Evolutionary conservation across 176 grass and related monocot species (phyloP).

Genomic region (Melocanna baccifera): DNA sequence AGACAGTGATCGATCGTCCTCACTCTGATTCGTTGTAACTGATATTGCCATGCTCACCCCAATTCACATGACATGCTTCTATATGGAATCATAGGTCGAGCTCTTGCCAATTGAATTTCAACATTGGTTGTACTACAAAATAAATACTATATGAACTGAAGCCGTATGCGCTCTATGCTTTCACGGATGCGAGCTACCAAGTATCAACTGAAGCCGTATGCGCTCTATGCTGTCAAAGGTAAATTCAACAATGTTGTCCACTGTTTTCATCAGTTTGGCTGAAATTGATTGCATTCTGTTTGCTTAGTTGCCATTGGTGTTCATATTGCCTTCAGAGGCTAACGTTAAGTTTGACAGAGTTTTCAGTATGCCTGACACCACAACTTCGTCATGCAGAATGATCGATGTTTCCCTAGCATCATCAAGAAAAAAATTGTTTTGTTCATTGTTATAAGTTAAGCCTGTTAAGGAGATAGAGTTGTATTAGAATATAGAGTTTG

Average conservation of each 20-base stretch:
- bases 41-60: neutral
- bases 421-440: neutral
- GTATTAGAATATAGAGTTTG: too few relatives aligned
- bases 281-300: neutral
- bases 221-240: neutral
- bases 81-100: neutral
- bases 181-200: neutral
- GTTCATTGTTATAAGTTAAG: neutral
- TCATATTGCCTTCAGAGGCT: neutral
- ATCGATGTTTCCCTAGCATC: slow-evolving; percentile 13
- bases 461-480: too few relatives aligned
- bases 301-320: neutral
- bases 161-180: too few relatives aligned
- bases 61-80: neutral
- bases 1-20: neutral
- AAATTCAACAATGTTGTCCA: neutral
- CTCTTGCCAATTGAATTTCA: neutral
- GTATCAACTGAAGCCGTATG: neutral
- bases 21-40: neutral
- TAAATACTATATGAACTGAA: neutral
- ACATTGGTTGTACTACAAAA: neutral
- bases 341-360: neutral
- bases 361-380: neutral
- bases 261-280: neutral
- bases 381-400: slow-evolving; percentile 1